Percentiles rank a stretch among this genome's conserved stretches.
Conservation (phyloP, 495 filamentous ascomycete species). For the Cudoniella acicularis region DNA sequence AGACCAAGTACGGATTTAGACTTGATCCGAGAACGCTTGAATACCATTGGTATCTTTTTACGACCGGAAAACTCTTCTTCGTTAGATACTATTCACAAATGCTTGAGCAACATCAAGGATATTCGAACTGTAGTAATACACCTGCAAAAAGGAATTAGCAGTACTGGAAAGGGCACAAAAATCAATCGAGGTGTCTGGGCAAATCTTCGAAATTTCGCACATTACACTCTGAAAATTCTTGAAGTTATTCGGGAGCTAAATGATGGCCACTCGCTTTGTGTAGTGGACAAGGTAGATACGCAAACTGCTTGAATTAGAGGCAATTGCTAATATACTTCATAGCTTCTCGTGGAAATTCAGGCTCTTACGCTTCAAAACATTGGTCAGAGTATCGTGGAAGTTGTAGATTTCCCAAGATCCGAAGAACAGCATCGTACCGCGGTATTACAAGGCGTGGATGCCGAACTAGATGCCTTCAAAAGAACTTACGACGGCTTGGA, state of each 20-base stretch:
- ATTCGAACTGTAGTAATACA: constrained; percentile 67
- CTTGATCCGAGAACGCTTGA: constrained; percentile 71
- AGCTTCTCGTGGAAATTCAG: constrained; percentile 35
- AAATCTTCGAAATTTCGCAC: constrained; percentile 47
- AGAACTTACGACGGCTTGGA: constrained; percentile 72
- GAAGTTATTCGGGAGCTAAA: constrained; percentile 60
- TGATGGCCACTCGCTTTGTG: constrained; percentile 48
- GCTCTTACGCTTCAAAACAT: constrained; percentile 54
- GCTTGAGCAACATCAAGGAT: constrained; percentile 73
- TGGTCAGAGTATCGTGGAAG: constrained; percentile 66
- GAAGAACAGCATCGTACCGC: constrained; percentile 69
- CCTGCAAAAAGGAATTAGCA: constrained; percentile 71
- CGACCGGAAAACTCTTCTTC: constrained; percentile 61
- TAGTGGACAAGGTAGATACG: constrained; percentile 54
- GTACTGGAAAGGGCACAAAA: constrained; percentile 50
- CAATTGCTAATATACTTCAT: constrained; percentile 3
- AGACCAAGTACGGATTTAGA: constrained; percentile 67
- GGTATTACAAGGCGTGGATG: constrained; percentile 68
- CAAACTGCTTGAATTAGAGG: background rate
- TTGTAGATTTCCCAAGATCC: constrained; percentile 81
- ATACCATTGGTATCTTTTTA: constrained; percentile 64
- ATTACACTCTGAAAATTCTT: constrained; percentile 62
- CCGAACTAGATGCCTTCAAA: constrained; percentile 75
- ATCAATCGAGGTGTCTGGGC: constrained; percentile 71
- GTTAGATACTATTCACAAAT: constrained; percentile 55